Evolutionary conservation across 345 rosid species (phyloP), one percentile per base, ranked within the genome.

Genomic region (Dipteronia sinensis): DNA sequence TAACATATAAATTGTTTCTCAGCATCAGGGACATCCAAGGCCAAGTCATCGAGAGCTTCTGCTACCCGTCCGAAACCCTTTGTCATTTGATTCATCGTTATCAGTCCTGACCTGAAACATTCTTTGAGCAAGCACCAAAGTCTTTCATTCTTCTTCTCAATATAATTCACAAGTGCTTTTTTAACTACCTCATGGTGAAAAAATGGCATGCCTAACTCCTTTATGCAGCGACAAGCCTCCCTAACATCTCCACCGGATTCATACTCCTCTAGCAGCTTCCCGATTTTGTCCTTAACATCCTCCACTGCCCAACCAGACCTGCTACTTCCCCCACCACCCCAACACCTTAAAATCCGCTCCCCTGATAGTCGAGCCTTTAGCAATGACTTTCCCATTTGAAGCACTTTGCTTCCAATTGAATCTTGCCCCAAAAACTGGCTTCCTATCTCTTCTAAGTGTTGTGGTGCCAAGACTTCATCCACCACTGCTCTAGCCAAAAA

Each of bases 141-240:
- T 20, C 91, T 76, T 31, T 85, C 89, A 29, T 83, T 90, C 72
- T 87, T 88, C 81, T 89, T 88, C 87, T 94, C 94, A 16, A 94
- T 89, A 34, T 84, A 82, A 12, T 65, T 79, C 77, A 92, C 88
- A 69, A 91, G 61, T 16, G 91, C 85, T 80, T 94, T 92, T 86
- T 94, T 92, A 72, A 92, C 95, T 31, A 92, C 89, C 72, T 94
- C 97, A 23, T 94, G 96, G 82, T 92, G 95, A 67, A 94, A 94
- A 77, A 94, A 92, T 17, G 98, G 90, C 97, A 94, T 92, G 62
- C 90, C 93, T 31, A 94, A 76, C 40, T 94, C 98, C 79, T 92
- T 92, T 62, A 92, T 92, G 80, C 98, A 94, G 59, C 87, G 89
- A 46, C 84, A 84, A 56, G 98, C 98, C 76, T 94, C 98, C 73